These are phyloP conservation scores for Magnolia kwangsiensis DNA, from an alignment of 164 flowering plant genomes.

Conservation along the genomic window DNA sequence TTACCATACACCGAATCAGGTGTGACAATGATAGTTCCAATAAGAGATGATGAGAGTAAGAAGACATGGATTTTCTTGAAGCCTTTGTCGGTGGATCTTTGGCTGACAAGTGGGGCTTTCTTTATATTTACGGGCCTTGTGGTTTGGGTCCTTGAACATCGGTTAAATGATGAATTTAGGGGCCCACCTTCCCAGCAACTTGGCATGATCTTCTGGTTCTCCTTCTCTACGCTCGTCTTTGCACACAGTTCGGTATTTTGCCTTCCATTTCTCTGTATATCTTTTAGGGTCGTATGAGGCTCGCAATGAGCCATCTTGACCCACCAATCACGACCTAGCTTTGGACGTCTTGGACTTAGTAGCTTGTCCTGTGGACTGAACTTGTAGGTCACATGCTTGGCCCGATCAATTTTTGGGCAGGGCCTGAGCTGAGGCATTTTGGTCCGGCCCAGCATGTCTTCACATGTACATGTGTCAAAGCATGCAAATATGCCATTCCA, in stretches of 20 bases:
- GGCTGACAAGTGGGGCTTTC: slow-evolving; percentile 17
- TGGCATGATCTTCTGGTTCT: slow-evolving; percentile 24
- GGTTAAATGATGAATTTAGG: slow-evolving; percentile 13
- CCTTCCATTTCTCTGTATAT: not conserved
- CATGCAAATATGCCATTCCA: too few relatives aligned
- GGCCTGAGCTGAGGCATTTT: too few relatives aligned
- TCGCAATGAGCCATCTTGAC: too few relatives aligned
- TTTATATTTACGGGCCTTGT: slow-evolving; percentile 26
- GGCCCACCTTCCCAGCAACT: slow-evolving; percentile 16
- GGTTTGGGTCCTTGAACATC: slow-evolving; percentile 28
- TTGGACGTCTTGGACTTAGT: slow-evolving; percentile 25
- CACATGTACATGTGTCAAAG: too few relatives aligned
- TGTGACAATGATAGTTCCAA: slow-evolving; percentile 35
- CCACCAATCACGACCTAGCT: not conserved
- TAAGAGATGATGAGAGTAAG: slow-evolving; percentile 6
- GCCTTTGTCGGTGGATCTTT: slow-evolving; percentile 24
- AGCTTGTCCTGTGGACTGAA: not conserved
- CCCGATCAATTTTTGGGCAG: too few relatives aligned
- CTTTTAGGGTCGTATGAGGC: not conserved
- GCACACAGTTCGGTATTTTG: slow-evolving; percentile 23
- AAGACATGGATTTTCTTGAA: slow-evolving; percentile 21
- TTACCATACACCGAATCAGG: slow-evolving; percentile 45
- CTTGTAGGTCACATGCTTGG: too few relatives aligned
- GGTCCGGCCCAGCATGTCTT: too few relatives aligned
- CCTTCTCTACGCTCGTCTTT: slow-evolving; percentile 22